Evolutionary conservation across 2,329 filamentous ascomycete genomes (phyloP).

Genomic region (Cytospora mali): DNA sequence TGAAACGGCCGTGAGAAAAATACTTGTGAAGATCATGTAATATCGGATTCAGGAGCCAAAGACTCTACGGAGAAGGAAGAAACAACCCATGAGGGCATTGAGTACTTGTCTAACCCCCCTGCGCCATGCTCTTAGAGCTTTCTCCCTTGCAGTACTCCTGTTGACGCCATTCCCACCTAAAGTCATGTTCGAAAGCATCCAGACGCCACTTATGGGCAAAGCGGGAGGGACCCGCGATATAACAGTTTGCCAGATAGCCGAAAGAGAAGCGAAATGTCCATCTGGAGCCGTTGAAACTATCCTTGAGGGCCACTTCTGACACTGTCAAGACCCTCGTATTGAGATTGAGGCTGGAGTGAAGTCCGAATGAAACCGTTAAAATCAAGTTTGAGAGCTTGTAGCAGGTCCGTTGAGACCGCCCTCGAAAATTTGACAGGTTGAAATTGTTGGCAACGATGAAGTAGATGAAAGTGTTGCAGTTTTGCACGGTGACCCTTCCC

Average conservation of each 20-base stretch:
- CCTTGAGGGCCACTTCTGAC: conserved; percentile 4
- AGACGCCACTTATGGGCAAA: not conserved
- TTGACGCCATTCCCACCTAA: not conserved
- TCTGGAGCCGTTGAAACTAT: not conserved
- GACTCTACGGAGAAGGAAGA: not conserved
- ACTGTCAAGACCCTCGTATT: conserved; percentile 23
- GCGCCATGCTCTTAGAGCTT: not conserved
- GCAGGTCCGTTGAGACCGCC: conserved; percentile 4
- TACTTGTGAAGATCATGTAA: not conserved
- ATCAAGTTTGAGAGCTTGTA: not conserved
- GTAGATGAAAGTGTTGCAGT: not conserved
- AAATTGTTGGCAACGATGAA: not conserved
- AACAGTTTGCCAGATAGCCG: not conserved
- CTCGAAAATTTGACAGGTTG: not conserved
- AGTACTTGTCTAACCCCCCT: not conserved
- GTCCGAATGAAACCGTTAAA: not conserved
- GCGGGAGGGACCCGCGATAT: not conserved
- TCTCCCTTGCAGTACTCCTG: not conserved
- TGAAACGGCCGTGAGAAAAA: not conserved
- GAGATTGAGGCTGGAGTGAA: not conserved
- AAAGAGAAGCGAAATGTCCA: not conserved
- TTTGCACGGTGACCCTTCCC: not conserved
- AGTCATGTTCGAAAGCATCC: not conserved
- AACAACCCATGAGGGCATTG: not conserved
- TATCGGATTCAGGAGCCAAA: not conserved